Evolutionary conservation across 2,329 filamentous ascomycete genomes (phyloP), one percentile per base, ranked within the genome.

Genomic region (Dendryphion nanum): DNA sequence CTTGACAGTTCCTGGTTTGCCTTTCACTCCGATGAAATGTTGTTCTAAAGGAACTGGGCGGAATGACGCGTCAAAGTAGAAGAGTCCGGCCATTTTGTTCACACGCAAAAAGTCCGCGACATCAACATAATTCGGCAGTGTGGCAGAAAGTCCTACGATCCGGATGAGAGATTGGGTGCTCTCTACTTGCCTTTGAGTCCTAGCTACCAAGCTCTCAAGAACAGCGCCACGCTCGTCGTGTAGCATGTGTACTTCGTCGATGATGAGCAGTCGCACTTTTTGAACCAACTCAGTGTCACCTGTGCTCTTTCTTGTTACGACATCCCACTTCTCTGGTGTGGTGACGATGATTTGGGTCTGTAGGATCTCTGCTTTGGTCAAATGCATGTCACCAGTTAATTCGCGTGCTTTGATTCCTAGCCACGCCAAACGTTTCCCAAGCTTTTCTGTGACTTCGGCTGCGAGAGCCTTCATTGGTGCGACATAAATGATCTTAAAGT

Each of bases 241-340:
- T 55, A 98, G 83, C 94, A 98, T 98, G 61, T 98, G 93, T 1
- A 98, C 93, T 70, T 98, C 93, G 65, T 98, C 93, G 46, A 98
- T 97, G 56, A 98, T 97, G 43, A 98, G 77, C 2, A 98, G 75
- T 8, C 91, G 82, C 17, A 98, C 93, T 63, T 98, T 98, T 57
- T 98, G 93, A 12, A 98, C 94, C 3, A 98, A 78, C 61, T 97
- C 93, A 0, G 93, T 97, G 61, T 98, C 93, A 13, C 94, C 93
- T 1, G 90, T 97, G 40, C 91, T 94, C 68, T 97, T 98, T 44
- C 93, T 79, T 3, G 93, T 98, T 4, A 98, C 88, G 1, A 98
- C 93, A 63, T 98, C 93, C 94, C 94, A 98, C 68, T 98, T 98
- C 69, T 98, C 93, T 23, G 93, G 93, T 1, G 93, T 98, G 0